phyloP scores from a whole-genome alignment of 2,329 filamentous ascomycete species.

The Trichoderma pleuroti region DNA sequence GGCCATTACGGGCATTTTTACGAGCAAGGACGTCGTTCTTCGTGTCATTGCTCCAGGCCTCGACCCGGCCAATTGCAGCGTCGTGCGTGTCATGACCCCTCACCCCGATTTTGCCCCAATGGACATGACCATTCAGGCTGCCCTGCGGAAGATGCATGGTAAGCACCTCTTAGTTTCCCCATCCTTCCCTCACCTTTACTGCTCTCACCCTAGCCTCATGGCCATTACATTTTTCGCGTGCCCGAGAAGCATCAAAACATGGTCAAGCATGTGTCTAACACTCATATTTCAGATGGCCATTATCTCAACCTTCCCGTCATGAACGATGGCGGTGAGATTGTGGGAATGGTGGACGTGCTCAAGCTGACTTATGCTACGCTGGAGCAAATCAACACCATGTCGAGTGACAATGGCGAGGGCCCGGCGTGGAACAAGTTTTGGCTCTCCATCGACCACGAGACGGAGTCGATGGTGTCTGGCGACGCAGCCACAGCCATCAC shows the following conservation, averaged over 20 bases:
- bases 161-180: constrained; percentile 36
- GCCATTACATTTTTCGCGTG: neutral
- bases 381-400: constrained; percentile 97
- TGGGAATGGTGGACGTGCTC: constrained; percentile 98
- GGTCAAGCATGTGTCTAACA: constrained; percentile 16
- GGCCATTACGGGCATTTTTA: constrained; percentile 97
- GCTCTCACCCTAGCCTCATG: neutral
- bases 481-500: constrained; percentile 68
- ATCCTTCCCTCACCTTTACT: neutral
- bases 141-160: constrained; percentile 99
- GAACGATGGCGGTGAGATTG: constrained; percentile 95
- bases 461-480: constrained; percentile 93
- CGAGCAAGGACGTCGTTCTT: constrained; percentile 97
- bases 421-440: constrained; percentile 99
- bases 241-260: constrained; percentile 1
- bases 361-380: constrained; percentile 97
- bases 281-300: constrained; percentile 69
- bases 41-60: constrained; percentile 96
- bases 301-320: constrained; percentile 98
- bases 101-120: constrained; percentile 98
- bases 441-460: constrained; percentile 91
- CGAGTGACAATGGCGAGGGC: constrained; percentile 80
- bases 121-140: constrained; percentile 98
- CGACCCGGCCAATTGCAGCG: constrained; percentile 91
- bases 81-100: constrained; percentile 97